These are phyloP conservation scores for Salvia miltiorrhiza DNA, from an alignment of 257 asterid species.

Conservation along the genomic window DNA sequence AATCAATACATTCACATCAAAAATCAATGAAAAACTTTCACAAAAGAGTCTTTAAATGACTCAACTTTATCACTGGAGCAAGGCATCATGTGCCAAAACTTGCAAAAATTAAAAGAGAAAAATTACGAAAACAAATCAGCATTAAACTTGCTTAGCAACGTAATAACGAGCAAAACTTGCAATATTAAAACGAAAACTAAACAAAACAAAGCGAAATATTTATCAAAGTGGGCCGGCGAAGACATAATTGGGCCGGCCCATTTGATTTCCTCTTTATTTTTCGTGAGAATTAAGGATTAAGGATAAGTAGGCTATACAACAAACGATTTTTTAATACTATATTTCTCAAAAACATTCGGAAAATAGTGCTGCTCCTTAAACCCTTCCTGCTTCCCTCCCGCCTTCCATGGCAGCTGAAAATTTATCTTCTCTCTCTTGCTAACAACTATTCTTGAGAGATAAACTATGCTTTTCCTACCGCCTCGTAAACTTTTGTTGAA, in stretches of 20 bases:
- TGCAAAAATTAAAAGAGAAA: no score
- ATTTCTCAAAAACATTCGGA: neutral
- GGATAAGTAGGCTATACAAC: neutral
- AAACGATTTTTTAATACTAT: neutral
- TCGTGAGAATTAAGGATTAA: neutral
- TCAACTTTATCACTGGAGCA: no score
- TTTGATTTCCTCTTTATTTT: neutral
- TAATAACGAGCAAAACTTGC: no score
- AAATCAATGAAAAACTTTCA: no score
- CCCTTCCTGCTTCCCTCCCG: conserved; percentile 10
- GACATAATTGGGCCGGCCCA: neutral
- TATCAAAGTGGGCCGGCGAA: neutral
- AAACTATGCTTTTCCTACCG: conserved; percentile 34
- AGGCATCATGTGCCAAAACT: no score
- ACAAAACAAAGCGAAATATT: no score
- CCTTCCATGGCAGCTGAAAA: conserved; percentile 27
- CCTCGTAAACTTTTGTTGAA: conserved; percentile 30
- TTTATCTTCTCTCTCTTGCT: neutral
- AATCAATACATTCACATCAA: no score
- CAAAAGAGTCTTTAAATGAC: no score
- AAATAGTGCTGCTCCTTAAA: conserved; percentile 3
- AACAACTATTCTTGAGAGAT: neutral
- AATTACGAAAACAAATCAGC: no score
- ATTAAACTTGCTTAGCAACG: no score
- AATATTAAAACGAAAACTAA: no score